Base-by-base conservation (phyloP, 2,329 filamentous ascomycete genomes). In the Paraphaeosphaeria sporulosa region DNA sequence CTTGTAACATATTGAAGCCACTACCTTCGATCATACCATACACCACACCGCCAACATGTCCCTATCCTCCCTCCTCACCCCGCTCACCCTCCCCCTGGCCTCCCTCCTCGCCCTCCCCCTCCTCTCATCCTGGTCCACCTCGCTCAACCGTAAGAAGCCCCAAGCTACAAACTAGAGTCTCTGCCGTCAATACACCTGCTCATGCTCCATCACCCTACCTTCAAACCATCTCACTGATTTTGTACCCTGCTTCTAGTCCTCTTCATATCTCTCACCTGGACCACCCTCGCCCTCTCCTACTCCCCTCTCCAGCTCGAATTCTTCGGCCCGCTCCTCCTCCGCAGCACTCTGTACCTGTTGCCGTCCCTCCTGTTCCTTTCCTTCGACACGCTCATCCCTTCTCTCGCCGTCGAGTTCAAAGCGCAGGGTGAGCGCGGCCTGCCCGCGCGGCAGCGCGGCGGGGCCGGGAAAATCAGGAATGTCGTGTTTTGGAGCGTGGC, bases 261-360 rank as follows among this genome's bases (percentile, higher is more conserved):
- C 63, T 94, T 96, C 82, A 95, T 97, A 78, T 94, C 93, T 76
- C 86, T 96, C 81, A 94, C 92, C 68, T 97, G 93, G 93, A 88
- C 88, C 6, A 94, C 92, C 0, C 84, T 97, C 34, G 87, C 96
- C 42, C 82, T 94, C 3, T 90, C 90, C 7, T 90, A 96, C 70
- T 84, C 89, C 0, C 88, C 91, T 0, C 81, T 95, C 17, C 86
- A 87, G 60, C 87, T 97, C 59, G 92, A 96, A 75, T 75, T 95
- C 1, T 81, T 91, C 55, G 91, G 89, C 57, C 89, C 89, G 0
- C 75, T 92, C 5, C 85, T 86, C 25, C 81, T 93, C 51, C 89
- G 91, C 44, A 59, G 89, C 10, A 65, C 91, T 4, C 88, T 94
- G 70, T 96, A 89, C 79, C 80, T 95, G 2, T 55, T 91, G 0